These are phyloP conservation scores for Pythium guiyangense DNA, from an alignment of 352 stramenopile genomes.

Conservation along the genomic window DNA sequence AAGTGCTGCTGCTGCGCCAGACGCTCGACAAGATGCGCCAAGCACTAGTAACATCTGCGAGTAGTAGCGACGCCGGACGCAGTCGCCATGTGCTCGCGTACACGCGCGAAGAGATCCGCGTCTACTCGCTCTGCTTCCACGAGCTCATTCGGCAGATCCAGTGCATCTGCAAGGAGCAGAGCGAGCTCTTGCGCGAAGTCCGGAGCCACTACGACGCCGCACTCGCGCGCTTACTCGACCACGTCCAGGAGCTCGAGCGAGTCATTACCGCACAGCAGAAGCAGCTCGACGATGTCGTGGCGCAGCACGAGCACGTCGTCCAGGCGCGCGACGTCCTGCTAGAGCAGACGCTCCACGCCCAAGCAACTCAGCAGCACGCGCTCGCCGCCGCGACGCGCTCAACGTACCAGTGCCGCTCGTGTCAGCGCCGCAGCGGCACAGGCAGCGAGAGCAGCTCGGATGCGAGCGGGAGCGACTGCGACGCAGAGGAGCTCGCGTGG, in stretches of 20 bases:
- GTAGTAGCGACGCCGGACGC: background rate
- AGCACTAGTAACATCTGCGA: background rate
- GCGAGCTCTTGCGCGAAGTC: slow-evolving; percentile 60
- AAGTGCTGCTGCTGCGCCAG: slow-evolving; percentile 63
- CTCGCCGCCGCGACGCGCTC: background rate
- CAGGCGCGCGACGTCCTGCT: slow-evolving; percentile 21
- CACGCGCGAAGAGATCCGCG: slow-evolving; percentile 43
- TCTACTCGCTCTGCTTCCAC: slow-evolving; percentile 76
- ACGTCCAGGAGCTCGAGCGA: slow-evolving; percentile 12
- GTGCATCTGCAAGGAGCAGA: slow-evolving; percentile 76
- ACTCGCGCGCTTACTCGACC: slow-evolving; percentile 20
- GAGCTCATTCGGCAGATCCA: slow-evolving; percentile 72
- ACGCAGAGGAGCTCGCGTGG: slow-evolving; percentile 31
- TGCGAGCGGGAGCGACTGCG: slow-evolving; percentile 1
- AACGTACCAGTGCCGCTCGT: background rate
- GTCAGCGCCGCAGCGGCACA: background rate
- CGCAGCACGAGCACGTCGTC: slow-evolving; percentile 9
- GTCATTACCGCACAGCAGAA: slow-evolving; percentile 26
- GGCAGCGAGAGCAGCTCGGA: background rate
- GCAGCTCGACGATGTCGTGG: slow-evolving; percentile 14
- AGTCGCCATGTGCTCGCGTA: slow-evolving; percentile 26
- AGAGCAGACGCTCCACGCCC: slow-evolving; percentile 6
- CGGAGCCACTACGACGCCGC: slow-evolving; percentile 41
- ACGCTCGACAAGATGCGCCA: slow-evolving; percentile 54
- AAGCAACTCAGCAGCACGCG: background rate